Conservation (phyloP, 2,329 filamentous ascomycete species). For the Monosporascus sp. region DNA sequence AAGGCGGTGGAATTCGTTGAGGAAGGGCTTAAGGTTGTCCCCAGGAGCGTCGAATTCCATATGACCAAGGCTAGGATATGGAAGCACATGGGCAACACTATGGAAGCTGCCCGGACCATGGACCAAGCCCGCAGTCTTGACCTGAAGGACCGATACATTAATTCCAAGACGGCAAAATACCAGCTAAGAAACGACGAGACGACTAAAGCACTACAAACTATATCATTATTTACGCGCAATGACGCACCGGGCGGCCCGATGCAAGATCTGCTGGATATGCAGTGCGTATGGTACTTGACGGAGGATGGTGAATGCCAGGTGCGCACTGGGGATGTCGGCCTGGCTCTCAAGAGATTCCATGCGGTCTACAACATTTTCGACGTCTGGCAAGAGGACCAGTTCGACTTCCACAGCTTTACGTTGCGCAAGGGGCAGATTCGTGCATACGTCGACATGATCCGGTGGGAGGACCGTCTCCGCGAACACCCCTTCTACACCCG, state of each 20-base stretch:
- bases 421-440: constrained; percentile 94
- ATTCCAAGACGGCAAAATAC: constrained; percentile 97
- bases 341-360: constrained; percentile 90
- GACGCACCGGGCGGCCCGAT: constrained; percentile 85
- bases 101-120: constrained; percentile 82
- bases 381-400: constrained; percentile 96
- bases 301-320: constrained; percentile 90
- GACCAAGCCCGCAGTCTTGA: constrained; percentile 81
- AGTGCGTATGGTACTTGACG: constrained; percentile 94
- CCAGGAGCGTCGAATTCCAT: constrained; percentile 81
- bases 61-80: constrained; percentile 94
- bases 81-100: constrained; percentile 79
- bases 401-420: constrained; percentile 97
- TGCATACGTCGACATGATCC: constrained; percentile 92
- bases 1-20: constrained; percentile 82
- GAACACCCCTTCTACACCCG: constrained; percentile 91
- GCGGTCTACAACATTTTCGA: constrained; percentile 90
- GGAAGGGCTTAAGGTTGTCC: constrained; percentile 72
- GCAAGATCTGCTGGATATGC: constrained; percentile 93
- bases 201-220: constrained; percentile 77
- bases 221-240: constrained; percentile 90
- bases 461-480: constrained; percentile 88
- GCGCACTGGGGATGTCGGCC: constrained; percentile 73
- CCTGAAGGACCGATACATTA: constrained; percentile 91
- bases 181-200: constrained; percentile 90